Evolutionary conservation across 805 yeast species (phyloP).

Genomic region (Diddensiella caesifluorescens): DNA sequence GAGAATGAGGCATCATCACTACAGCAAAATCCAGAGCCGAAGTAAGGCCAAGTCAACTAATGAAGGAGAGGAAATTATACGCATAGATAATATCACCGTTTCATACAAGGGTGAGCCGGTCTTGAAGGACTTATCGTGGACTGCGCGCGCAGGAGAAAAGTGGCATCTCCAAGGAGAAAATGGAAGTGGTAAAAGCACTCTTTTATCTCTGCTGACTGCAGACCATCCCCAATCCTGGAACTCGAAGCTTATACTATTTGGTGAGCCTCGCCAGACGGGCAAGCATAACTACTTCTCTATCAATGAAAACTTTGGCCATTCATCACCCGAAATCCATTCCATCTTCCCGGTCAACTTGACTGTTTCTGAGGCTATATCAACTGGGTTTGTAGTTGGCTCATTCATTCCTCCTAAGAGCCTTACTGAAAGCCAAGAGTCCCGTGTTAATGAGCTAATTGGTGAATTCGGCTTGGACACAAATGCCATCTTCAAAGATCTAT

Average conservation of each 20-base stretch:
- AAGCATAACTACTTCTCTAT: slow-evolving; percentile 68
- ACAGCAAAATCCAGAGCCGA: slow-evolving; percentile 4
- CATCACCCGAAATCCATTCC: slow-evolving; percentile 90
- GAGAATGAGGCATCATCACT: slow-evolving; percentile 22
- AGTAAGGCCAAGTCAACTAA: not conserved
- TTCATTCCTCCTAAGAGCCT: slow-evolving; percentile 46
- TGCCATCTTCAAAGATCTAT: slow-evolving; percentile 46
- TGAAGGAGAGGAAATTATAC: slow-evolving; percentile 32
- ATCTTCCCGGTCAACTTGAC: slow-evolving; percentile 60
- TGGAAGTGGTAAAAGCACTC: slow-evolving; percentile 91
- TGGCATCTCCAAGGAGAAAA: slow-evolving; percentile 90
- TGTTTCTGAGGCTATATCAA: slow-evolving; percentile 53
- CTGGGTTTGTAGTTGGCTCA: slow-evolving; percentile 73
- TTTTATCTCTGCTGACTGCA: slow-evolving; percentile 76
- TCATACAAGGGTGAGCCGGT: slow-evolving; percentile 59
- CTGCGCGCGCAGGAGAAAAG: slow-evolving; percentile 61
- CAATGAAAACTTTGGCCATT: slow-evolving; percentile 72
- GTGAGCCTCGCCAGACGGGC: slow-evolving; percentile 69
- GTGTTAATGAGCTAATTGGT: slow-evolving; percentile 43
- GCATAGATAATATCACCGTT: slow-evolving; percentile 59
- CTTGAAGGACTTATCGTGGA: slow-evolving; percentile 58
- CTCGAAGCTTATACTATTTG: slow-evolving; percentile 55
- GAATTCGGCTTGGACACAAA: slow-evolving; percentile 44
- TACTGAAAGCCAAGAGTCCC: slow-evolving; percentile 33
- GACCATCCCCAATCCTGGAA: slow-evolving; percentile 98